Evolutionary conservation across 2,329 filamentous ascomycete species (phyloP), one percentile per base, ranked within the genome.

Genomic region (Colletotrichum agaves): DNA sequence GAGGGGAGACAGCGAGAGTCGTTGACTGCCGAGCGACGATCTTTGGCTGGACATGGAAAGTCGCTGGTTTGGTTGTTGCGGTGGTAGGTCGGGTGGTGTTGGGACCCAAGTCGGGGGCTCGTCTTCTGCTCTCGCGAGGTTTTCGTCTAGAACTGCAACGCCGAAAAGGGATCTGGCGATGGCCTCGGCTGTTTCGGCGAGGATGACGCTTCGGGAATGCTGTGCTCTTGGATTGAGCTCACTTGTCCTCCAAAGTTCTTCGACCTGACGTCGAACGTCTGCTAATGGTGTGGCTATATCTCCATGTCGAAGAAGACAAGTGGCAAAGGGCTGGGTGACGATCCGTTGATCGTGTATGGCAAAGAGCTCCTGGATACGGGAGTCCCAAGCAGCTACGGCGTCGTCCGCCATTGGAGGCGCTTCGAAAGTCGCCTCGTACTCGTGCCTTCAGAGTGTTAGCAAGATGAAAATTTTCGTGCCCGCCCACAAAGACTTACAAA

Each of bases 151-250:
- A 19, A 70, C 61, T 5, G 53, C 43, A 7, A 71, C 46, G 5
- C 63, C 69, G 12, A 63, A 68, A 13, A 70, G 50, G 6, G 69
- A 67, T 19, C 63, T 56, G 11, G 64, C 63, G 21, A 66, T 58
- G 23, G 67, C 67, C 11, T 71, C 69, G n/a, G 63, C 55, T 17
- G 67, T 67, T 35, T 71, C 69, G 3, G 69, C 55, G 7, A 71
- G 44, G 12, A 67, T 52, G 31, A 71, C 44, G n/a, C 50, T 47
- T 17, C 69, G 63, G 10, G 69, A 71, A 19, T 41, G 56, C 13
- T 49, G 59, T 21, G 63, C 67, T 11, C 31, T 33, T 6, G 46
- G 39, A 1, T 63, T 56, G 44, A 62, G 43, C 5, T 43, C 39
- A 10, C 19, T 19, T 21, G 41, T 21, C 19, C 61, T 31, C 69